Conservation (phyloP, 176 grass and related monocot genomes). For the Aegilops bicornis region DNA sequence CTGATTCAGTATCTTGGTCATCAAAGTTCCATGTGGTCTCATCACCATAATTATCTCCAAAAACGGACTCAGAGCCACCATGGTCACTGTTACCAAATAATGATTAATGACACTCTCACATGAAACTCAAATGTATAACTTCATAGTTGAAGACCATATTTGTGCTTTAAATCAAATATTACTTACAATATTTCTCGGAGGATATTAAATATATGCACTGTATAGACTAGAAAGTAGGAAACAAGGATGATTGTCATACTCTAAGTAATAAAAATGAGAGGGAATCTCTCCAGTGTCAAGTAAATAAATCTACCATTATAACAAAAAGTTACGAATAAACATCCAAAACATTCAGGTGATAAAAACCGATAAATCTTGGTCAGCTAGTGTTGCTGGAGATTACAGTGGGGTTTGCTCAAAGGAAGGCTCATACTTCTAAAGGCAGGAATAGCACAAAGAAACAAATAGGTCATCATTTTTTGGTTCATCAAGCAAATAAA, state of each 20-base stretch:
- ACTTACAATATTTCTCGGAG: neutral
- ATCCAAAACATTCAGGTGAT: neutral
- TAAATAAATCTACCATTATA: conserved; percentile 1
- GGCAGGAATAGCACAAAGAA: neutral
- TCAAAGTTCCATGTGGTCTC: conserved; percentile 94
- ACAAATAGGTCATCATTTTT: neutral
- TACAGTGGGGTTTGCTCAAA: neutral
- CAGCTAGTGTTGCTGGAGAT: conserved; percentile 10
- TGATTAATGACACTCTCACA: conserved; percentile 15
- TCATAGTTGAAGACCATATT: neutral
- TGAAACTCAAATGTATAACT: neutral
- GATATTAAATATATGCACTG: neutral
- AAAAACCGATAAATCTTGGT: neutral
- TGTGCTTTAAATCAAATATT: conserved; percentile 10
- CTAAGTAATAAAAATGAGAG: too few species aligned
- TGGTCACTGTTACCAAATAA: conserved; percentile 59
- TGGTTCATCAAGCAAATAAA: neutral
- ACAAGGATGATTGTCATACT: neutral
- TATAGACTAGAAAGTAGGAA: neutral
- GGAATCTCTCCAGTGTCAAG: neutral
- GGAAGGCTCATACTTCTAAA: neutral
- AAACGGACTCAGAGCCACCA: conserved; percentile 87
- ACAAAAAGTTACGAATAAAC: neutral
- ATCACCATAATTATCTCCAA: conserved; percentile 83
- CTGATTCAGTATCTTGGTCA: conserved; percentile 88